Evolutionary conservation across 768 basidiomycete species (phyloP), one percentile per base, ranked within the genome.

Genomic region (Calocybe cyanea): DNA sequence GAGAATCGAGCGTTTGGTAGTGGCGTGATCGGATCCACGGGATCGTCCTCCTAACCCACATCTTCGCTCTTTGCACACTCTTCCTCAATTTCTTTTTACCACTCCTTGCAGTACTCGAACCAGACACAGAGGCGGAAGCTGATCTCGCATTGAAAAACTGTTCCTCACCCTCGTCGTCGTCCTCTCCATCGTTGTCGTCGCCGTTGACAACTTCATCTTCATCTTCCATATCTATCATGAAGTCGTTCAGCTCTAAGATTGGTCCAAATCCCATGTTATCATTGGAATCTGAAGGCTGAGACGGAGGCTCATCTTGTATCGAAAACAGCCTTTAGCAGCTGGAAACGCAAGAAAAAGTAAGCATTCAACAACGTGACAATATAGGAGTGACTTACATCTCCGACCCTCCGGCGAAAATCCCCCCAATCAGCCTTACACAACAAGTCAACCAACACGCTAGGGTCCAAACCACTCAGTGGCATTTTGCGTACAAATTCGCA

Each of bases 401-500:
- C 72, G 28, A 91, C 82, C 41, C 91, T 71, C 47, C 64, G 69
- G 51, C 81, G 74, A 45, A 97, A 78, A 65, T 97, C 92, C 13
- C 73, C 63, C 88, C 92, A 98, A 43, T 98, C 95, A 14, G 60
- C 70, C 56, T 78, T 79, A 61, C 86, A 85, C 53, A 97, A 59
- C 61, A 99, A 98, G 9, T 94, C 94, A 48, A 98, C 77, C 6
- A 99, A 70, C 96, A 99, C 97, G 56, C 92, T 96, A 18, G 95
- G 96, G 63, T 98, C 96, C 44, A 99, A 69, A 21, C 86, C 87
- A 32, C 81, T 80, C 28, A 98, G 65, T 0, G 86, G 86, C 89
- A 98, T 95, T 79, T 95, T 97, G 60, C 92, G 76, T 31, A 98
- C 86, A 14, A 85, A 81, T n/a, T 99, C 96, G 62, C 92, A 93